These are phyloP conservation scores for Coemansia sp. DNA, from an alignment of 192 early-diverging fungal genomes.

Conservation along the genomic window DNA sequence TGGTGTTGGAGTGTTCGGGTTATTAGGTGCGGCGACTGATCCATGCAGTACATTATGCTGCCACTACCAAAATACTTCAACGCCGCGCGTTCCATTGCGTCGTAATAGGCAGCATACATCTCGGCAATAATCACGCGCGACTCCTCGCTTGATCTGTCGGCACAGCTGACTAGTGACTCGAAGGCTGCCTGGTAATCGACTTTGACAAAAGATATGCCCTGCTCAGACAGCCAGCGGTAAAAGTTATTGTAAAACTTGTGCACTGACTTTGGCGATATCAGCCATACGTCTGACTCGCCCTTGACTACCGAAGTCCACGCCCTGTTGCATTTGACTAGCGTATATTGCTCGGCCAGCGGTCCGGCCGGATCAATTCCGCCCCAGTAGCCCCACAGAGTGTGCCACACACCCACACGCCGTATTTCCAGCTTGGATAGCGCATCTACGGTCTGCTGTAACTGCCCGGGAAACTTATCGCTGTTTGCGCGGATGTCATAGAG, in stretches of 20 bases:
- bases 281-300: slow-evolving; percentile 15
- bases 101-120: slow-evolving; percentile 43
- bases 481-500: slow-evolving; percentile 39
- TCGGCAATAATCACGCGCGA: slow-evolving; percentile 4
- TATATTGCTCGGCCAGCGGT: slow-evolving; percentile 15
- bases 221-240: slow-evolving; percentile 45
- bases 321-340: slow-evolving; percentile 22
- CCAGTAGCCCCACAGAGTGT: slow-evolving; percentile 62
- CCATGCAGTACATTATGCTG: slow-evolving; percentile 56
- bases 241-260: slow-evolving; percentile 52
- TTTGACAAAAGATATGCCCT: slow-evolving; percentile 56
- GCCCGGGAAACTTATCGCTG: slow-evolving; percentile 45
- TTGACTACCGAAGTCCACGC: slow-evolving; percentile 7
- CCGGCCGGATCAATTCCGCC: slow-evolving; percentile 49
- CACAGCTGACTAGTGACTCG: slow-evolving; percentile 31
- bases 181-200: slow-evolving; percentile 58
- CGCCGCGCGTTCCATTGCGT: slow-evolving; percentile 39
- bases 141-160: neutral
- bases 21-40: slow-evolving; percentile 50
- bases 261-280: slow-evolving; percentile 21
- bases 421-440: slow-evolving; percentile 25
- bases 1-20: slow-evolving; percentile 21
- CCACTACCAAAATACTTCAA: slow-evolving; percentile 40
- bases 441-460: slow-evolving; percentile 30
- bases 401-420: slow-evolving; percentile 55